Evolutionary conservation across 257 asterid genomes (phyloP).

Genomic region (Petunia secreta): DNA sequence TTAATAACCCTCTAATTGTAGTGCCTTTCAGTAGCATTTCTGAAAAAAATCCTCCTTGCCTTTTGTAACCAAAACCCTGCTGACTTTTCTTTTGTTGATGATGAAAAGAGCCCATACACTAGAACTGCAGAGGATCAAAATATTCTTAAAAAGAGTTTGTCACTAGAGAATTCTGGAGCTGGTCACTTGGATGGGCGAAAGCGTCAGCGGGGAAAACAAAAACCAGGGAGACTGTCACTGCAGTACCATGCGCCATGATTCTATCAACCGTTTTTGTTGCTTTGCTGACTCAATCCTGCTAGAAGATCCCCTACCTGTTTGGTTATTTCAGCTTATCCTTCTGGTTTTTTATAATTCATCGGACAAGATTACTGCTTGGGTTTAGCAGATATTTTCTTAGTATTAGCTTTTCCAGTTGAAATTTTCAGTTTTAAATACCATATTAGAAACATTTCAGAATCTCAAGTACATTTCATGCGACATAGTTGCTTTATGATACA

Average conservation of each 20-base stretch:
- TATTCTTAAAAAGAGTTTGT: slow-evolving; percentile 31
- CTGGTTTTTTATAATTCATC: no score
- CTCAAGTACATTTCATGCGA: no score
- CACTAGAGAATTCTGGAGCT: slow-evolving; percentile 12
- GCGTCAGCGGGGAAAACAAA: slow-evolving; percentile 33
- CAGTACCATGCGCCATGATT: background rate
- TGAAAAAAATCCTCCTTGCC: slow-evolving; percentile 14
- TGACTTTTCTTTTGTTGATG: slow-evolving; percentile 60
- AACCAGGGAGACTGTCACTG: slow-evolving; percentile 27
- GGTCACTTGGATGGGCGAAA: slow-evolving; percentile 35
- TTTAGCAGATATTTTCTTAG: no score
- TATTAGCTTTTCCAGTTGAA: no score
- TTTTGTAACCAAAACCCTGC: slow-evolving; percentile 67
- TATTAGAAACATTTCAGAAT: no score
- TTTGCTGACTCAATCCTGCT: no score
- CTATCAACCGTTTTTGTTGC: no score
- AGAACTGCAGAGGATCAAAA: slow-evolving; percentile 48
- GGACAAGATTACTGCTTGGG: no score
- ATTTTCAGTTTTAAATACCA: no score
- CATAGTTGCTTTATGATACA: no score
- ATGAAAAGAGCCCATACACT: slow-evolving; percentile 48
- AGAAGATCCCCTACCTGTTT: no score
- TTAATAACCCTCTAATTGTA: background rate
- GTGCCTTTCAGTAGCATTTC: slow-evolving; percentile 2
- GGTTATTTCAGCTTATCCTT: no score